Conservation (phyloP, 768 basidiomycete genomes). For the Boletus pseudopeckii region DNA sequence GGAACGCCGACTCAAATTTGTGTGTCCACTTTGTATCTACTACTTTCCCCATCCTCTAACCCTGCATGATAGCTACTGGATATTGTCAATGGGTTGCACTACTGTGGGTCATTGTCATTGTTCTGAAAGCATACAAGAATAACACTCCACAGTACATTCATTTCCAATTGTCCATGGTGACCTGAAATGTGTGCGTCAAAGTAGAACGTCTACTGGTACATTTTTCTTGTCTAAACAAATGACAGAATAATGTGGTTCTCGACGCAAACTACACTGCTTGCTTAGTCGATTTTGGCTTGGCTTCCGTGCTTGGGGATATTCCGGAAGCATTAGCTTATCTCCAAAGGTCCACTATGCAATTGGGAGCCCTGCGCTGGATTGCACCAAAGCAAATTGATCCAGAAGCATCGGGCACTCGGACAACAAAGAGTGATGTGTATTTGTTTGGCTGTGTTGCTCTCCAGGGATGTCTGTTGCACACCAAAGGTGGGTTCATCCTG, state of each 20-base stretch:
- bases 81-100: conserved; percentile 14
- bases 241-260: conserved; percentile 20
- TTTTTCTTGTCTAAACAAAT: not conserved
- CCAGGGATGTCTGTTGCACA: too few species aligned
- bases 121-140: not conserved
- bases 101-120: not conserved
- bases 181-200: conserved; percentile 11
- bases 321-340: too few species aligned
- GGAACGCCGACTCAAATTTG: conserved; percentile 7
- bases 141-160: conserved; percentile 10
- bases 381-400: too few species aligned
- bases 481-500: too few species aligned
- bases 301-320: conserved; percentile 23
- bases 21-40: conserved; percentile 12
- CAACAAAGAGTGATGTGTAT: too few species aligned
- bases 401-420: too few species aligned
- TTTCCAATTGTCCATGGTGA: conserved; percentile 17
- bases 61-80: conserved; percentile 9
- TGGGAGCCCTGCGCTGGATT: too few species aligned
- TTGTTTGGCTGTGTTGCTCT: too few species aligned
- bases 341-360: too few species aligned
- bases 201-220: too few species aligned
- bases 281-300: conserved; percentile 43
- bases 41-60: conserved; percentile 21
- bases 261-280: conserved; percentile 30